phyloP scores from a whole-genome alignment of 2,329 filamentous ascomycete species.

The Xylaria sp. region DNA sequence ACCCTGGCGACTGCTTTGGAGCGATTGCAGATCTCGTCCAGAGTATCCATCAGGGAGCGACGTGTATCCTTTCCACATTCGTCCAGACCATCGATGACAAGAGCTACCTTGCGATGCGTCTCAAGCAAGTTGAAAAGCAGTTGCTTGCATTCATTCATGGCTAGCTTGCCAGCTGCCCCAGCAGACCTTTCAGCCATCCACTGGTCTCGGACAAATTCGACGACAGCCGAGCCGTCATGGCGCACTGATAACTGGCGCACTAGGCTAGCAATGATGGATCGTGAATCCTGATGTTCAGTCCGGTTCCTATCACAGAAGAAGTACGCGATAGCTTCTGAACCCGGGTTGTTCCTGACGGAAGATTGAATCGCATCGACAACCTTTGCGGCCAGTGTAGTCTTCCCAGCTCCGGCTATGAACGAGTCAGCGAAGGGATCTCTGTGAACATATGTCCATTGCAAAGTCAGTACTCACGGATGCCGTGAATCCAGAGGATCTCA shows the following conservation, averaged over 20 bases:
- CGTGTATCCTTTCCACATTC: conserved; percentile 2
- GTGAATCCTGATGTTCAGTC: conserved; percentile 3
- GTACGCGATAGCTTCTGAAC: neutral
- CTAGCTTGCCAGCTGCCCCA: neutral
- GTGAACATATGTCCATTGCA: too few relatives aligned
- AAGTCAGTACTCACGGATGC: neutral
- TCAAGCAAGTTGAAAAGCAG: conserved; percentile 2
- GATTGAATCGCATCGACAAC: conserved; percentile 3
- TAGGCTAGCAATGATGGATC: conserved; percentile 3
- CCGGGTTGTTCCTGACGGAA: neutral
- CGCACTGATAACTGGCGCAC: conserved; percentile 6
- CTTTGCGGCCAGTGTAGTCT: conserved; percentile 4
- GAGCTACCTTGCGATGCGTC: neutral
- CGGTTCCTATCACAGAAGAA: conserved; percentile 12
- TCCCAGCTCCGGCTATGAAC: conserved; percentile 4
- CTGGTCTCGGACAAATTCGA: neutral
- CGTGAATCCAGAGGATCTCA: conserved; percentile 8
- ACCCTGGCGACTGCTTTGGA: neutral
- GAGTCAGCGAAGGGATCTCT: too few relatives aligned
- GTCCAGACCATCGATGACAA: conserved; percentile 9
- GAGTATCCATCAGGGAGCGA: conserved; percentile 1
- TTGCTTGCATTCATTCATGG: neutral
- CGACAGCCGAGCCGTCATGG: neutral
- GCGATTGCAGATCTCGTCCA: neutral
- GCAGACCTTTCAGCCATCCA: neutral